Evolutionary conservation across 352 stramenopile species (phyloP).

Genomic region (Discostella stelligera): DNA sequence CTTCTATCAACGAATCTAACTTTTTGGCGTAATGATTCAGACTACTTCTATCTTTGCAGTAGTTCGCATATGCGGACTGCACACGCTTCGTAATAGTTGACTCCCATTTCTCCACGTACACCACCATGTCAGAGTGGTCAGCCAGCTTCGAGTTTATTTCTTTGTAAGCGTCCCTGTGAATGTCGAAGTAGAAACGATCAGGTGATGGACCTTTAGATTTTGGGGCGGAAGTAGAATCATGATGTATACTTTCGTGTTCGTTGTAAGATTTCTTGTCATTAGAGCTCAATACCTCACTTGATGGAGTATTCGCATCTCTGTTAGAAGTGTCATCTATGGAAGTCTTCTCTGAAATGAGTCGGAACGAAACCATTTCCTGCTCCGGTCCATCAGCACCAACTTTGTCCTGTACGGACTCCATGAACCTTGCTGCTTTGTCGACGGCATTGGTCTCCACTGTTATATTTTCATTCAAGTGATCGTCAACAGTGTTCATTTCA

Average conservation of each 20-base stretch:
- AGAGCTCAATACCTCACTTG: background rate
- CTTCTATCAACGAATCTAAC: constrained; percentile 31
- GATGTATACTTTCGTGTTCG: background rate
- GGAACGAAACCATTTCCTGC: constrained; percentile 10
- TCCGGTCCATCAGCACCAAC: background rate
- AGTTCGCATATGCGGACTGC: constrained; percentile 40
- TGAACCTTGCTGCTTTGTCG: background rate
- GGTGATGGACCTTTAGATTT: background rate
- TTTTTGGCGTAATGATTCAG: constrained; percentile 59
- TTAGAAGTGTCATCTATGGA: constrained; percentile 8
- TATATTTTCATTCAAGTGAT: background rate
- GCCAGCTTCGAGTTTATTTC: constrained; percentile 43
- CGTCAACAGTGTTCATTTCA: background rate
- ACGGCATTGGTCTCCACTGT: background rate
- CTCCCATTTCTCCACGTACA: constrained; percentile 55
- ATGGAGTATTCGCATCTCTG: constrained; percentile 3
- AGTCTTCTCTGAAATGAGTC: constrained; percentile 4
- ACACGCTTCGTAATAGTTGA: constrained; percentile 42
- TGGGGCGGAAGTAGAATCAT: background rate
- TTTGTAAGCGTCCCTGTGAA: constrained; percentile 41
- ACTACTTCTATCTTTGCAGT: constrained; percentile 42
- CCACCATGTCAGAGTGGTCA: constrained; percentile 37
- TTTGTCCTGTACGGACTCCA: background rate
- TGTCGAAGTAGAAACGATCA: constrained; percentile 40
- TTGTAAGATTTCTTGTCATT: background rate